Evolutionary conservation across 306 rosid genomes (phyloP).

Genomic region (Prunus dulcis): DNA sequence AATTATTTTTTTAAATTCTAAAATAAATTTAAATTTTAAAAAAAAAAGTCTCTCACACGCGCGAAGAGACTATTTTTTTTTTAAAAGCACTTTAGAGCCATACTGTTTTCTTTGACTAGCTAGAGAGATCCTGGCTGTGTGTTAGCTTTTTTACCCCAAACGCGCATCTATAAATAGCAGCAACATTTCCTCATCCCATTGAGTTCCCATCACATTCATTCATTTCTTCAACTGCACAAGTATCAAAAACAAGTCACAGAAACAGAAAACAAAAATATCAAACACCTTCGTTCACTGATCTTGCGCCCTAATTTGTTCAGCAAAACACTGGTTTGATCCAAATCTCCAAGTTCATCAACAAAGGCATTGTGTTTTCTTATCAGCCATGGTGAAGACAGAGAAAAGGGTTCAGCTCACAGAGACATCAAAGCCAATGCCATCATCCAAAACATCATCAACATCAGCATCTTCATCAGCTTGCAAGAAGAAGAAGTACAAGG

Average conservation of each 20-base stretch:
- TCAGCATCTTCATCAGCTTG: slow-evolving; percentile 19
- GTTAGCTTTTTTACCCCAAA: background rate
- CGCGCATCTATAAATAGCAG: slow-evolving; percentile 61
- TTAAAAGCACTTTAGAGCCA: slow-evolving; percentile 1
- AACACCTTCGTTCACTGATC: no score
- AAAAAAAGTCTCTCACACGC: no score
- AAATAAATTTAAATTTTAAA: no score
- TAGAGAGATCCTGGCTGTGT: slow-evolving; percentile 15
- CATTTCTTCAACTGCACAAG: slow-evolving; percentile 31
- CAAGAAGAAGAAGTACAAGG: slow-evolving; percentile 70
- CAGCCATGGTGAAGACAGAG: slow-evolving; percentile 75
- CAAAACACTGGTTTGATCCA: background rate
- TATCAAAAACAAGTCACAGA: slow-evolving; percentile 15
- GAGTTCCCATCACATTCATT: slow-evolving; percentile 24
- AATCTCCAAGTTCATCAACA: background rate
- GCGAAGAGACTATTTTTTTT: background rate
- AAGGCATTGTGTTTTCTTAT: background rate
- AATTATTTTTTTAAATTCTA: no score
- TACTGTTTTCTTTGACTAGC: slow-evolving; percentile 35
- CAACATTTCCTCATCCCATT: slow-evolving; percentile 20
- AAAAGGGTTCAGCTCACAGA: slow-evolving; percentile 41
- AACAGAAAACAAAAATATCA: no score
- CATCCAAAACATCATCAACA: slow-evolving; percentile 9
- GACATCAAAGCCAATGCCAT: slow-evolving; percentile 14
- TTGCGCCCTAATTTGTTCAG: no score